These are phyloP conservation scores for Penicillium sp. DNA, from an alignment of 2,329 filamentous ascomycete species.

Conservation along the genomic window DNA sequence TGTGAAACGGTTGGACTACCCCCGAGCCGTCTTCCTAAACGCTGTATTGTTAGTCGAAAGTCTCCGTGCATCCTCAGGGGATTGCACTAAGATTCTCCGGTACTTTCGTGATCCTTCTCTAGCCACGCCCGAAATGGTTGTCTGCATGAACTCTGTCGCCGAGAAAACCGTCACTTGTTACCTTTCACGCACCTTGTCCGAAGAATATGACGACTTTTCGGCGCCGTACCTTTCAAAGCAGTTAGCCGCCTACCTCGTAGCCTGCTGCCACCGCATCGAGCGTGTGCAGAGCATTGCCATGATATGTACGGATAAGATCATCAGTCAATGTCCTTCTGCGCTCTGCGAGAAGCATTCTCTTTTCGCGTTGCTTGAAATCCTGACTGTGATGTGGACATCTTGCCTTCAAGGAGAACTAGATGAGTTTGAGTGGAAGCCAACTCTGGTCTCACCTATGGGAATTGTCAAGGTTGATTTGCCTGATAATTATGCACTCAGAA, in stretches of 20 bases:
- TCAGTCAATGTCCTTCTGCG: conserved; percentile 80
- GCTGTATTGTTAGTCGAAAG: conserved; percentile 87
- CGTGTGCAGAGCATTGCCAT: conserved; percentile 87
- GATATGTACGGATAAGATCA: conserved; percentile 79
- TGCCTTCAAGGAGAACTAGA: conserved; percentile 94
- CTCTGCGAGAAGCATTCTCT: conserved; percentile 87
- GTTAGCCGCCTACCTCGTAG: conserved; percentile 78
- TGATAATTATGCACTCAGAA: conserved; percentile 83
- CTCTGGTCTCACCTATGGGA: conserved; percentile 73
- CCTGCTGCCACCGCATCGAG: conserved; percentile 90
- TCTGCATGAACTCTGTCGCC: conserved; percentile 63
- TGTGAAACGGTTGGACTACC: conserved; percentile 79
- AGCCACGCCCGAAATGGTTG: conserved; percentile 59
- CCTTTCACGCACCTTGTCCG: conserved; percentile 70
- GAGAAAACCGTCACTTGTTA: conserved; percentile 77
- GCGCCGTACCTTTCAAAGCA: conserved; percentile 88
- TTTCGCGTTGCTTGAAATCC: conserved; percentile 86
- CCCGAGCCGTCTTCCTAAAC: conserved; percentile 88
- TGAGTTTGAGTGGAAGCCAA: conserved; percentile 82
- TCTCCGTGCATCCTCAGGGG: conserved; percentile 78
- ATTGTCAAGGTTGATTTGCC: conserved; percentile 86
- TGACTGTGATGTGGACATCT: conserved; percentile 92
- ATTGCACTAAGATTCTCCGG: conserved; percentile 83
- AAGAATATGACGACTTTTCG: conserved; percentile 75
- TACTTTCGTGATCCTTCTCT: conserved; percentile 96